Percentiles rank a stretch among this genome's conserved stretches.
Evolutionary conservation across 345 rosid genomes (phyloP).

Genomic region (Excoecaria agallocha): DNA sequence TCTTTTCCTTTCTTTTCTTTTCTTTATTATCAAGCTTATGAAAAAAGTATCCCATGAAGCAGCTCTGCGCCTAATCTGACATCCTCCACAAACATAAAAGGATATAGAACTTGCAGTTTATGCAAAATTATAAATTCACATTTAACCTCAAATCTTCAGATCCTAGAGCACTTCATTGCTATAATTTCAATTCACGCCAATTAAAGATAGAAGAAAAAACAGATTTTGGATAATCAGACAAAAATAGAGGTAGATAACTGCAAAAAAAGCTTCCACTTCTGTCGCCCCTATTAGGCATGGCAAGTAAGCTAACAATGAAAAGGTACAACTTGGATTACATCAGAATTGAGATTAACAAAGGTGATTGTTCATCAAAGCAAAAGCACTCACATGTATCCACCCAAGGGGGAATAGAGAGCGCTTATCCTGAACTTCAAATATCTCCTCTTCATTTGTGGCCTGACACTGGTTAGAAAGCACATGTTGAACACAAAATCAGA

Average conservation of each 20-base stretch:
- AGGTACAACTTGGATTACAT: background rate
- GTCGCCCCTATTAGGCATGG: background rate
- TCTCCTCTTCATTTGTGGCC: conserved; percentile 94
- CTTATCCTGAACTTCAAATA: conserved; percentile 96
- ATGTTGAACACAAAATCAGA: background rate
- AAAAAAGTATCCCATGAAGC: background rate
- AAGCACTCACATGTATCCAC: conserved; percentile 92
- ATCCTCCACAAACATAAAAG: background rate
- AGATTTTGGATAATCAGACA: background rate
- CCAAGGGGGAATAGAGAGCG: conserved; percentile 93
- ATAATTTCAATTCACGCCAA: background rate
- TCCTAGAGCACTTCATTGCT: background rate
- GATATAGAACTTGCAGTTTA: background rate
- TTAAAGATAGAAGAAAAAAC: background rate
- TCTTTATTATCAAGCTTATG: background rate
- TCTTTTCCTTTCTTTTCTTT: too few species aligned
- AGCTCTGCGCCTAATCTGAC: background rate
- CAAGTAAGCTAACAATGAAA: background rate
- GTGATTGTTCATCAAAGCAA: background rate
- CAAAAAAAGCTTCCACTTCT: background rate
- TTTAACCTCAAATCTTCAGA: conserved; percentile 1
- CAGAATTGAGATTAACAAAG: background rate
- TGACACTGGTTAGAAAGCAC: conserved; percentile 59
- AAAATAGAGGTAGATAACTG: background rate
- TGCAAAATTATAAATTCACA: background rate